Conservation (phyloP, 2,329 filamentous ascomycete genomes). For the Diaporthe humulicola region DNA sequence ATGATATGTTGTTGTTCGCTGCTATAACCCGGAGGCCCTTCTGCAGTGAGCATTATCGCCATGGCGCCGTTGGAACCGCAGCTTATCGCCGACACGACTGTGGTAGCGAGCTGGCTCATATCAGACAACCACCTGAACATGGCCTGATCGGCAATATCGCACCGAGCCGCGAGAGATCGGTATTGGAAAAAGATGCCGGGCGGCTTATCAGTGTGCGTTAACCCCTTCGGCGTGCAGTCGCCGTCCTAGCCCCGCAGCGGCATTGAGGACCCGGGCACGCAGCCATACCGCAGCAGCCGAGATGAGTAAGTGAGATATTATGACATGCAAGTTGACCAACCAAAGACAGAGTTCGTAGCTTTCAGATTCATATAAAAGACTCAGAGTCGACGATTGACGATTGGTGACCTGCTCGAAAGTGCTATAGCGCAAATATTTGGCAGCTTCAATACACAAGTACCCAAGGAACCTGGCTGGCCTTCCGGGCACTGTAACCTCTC, state of each 20-base stretch:
- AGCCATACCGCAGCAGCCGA: background rate
- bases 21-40: background rate
- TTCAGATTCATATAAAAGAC: background rate
- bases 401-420: background rate
- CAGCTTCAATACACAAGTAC: background rate
- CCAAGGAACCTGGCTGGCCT: background rate
- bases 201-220: background rate
- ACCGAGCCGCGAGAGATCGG: constrained; percentile 10
- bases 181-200: constrained; percentile 4
- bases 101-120: background rate
- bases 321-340: background rate
- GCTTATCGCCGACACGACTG: constrained; percentile 2
- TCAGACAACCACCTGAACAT: background rate
- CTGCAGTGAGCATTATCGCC: background rate
- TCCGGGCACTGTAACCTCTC: background rate
- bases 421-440: background rate
- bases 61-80: background rate
- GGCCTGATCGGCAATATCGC: background rate
- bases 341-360: background rate
- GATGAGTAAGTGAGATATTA: background rate
- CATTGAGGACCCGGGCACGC: background rate
- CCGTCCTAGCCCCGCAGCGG: background rate
- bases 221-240: constrained; percentile 1
- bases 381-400: background rate
- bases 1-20: background rate